Evolutionary conservation across 2,329 filamentous ascomycete species (phyloP), one percentile per base, ranked within the genome.

Genomic region (Neopestalotiopsis rosae): DNA sequence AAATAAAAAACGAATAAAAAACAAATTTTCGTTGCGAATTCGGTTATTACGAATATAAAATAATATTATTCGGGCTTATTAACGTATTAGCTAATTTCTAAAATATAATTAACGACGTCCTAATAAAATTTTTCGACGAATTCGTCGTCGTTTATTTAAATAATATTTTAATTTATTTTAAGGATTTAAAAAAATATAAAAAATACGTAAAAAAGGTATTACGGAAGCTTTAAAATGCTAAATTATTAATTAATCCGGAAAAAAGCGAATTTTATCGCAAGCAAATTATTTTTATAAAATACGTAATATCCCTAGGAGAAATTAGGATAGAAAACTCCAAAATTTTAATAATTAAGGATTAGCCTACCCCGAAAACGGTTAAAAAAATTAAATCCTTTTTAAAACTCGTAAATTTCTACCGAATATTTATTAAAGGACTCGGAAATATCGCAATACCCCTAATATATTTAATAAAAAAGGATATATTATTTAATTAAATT

Each of bases 221-320:
- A n/a, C 12, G 45, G 5, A 61, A 61, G 5, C 49, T 70, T 20
- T 24, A 57, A 40, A 45, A 70, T 12, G 32, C 17, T 24, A 32
- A 64, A 1, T 57, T 70, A 2, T 64, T 76, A 13, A 32, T 74
- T 14, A 69, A 73, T 17, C 71, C 70, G 28, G 67, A 74, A 6
- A 81, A 81, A 71, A 79, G 69, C 70, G 65, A 76, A 64, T 80
- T 80, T 70, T 71, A 76, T 69, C 69, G 68, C 42, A 71, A 75
- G 30, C 34, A 73, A 69, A 69, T 76, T 40, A 69, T 75, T 28
- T 81, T 76, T 67, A 68, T 81, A 64, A 70, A 74, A 42, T 79
- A 75, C 69, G 75, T 76, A 63, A 75, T 80, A 52, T 66, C 59
- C n/a, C 66, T 61, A 13, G 58, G 72, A 61, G 65, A 75, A 65